Conservation (phyloP, 495 filamentous ascomycete genomes). For the Podospora sp. region DNA sequence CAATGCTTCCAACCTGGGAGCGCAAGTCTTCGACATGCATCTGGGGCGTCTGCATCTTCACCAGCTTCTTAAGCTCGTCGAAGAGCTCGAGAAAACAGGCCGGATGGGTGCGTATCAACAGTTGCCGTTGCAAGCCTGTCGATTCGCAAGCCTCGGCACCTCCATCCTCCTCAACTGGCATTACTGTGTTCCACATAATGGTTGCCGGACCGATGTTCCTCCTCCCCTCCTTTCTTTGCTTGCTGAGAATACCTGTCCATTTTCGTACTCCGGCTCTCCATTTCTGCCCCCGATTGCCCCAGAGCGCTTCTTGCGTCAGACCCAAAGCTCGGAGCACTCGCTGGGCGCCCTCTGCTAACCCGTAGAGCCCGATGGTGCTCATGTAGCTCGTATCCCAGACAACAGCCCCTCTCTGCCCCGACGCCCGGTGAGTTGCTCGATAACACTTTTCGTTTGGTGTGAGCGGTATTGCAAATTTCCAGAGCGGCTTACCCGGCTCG, state of each 20-base stretch:
- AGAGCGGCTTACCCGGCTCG: conserved; percentile 72
- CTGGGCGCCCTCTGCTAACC: conserved; percentile 61
- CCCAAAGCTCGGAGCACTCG: conserved; percentile 66
- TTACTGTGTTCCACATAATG: conserved; percentile 65
- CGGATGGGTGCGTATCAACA: conserved; percentile 82
- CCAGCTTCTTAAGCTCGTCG: conserved; percentile 69
- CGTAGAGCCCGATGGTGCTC: conserved; percentile 79
- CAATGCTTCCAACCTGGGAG: conserved; percentile 93
- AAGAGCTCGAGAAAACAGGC: conserved; percentile 86
- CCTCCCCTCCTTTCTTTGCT: conserved; percentile 55
- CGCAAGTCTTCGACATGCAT: conserved; percentile 86
- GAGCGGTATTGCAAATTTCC: conserved; percentile 85
- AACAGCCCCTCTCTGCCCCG: conserved; percentile 56
- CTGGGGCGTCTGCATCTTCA: conserved; percentile 70
- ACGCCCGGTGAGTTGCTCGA: conserved; percentile 82
- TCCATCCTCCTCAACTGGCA: conserved; percentile 8
- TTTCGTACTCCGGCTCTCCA: conserved; percentile 75
- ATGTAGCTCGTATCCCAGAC: conserved; percentile 98
- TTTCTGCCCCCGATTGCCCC: conserved; percentile 64
- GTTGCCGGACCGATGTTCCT: conserved; percentile 73
- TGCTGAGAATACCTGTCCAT: conserved; percentile 67
- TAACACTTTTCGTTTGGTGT: conserved; percentile 88
- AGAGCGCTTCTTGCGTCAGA: conserved; percentile 58
- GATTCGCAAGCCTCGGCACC: conserved; percentile 25
- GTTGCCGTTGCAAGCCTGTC: conserved; percentile 54